phyloP scores from a whole-genome alignment of 2,329 filamentous ascomycete genomes.

The Hypomyces perniciosus region DNA sequence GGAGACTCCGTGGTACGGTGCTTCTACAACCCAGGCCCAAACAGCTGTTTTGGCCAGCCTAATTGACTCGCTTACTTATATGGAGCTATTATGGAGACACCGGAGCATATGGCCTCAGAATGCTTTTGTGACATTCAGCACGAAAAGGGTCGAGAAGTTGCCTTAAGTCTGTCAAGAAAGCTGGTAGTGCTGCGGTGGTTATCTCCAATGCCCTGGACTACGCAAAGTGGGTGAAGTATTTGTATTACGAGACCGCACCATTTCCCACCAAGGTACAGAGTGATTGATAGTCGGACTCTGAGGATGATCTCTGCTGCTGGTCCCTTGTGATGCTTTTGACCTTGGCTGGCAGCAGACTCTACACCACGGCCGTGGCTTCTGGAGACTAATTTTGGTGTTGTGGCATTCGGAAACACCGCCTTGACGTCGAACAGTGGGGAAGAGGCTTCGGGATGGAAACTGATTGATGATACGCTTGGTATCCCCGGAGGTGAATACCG shows the following conservation, averaged over 20 bases:
- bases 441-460: conserved; percentile 20
- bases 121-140: conserved; percentile 34
- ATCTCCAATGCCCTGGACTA: conserved; percentile 46
- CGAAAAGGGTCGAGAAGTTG: conserved; percentile 18
- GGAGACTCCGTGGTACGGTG: conserved; percentile 49
- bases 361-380: conserved; percentile 27
- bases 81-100: conserved; percentile 24
- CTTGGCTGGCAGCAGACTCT: conserved; percentile 25
- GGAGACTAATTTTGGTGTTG: conserved; percentile 25
- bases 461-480: conserved; percentile 26
- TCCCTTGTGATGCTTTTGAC: conserved; percentile 13
- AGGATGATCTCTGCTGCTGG: conserved; percentile 21
- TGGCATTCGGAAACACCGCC: conserved; percentile 36
- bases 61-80: conserved; percentile 39
- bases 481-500: conserved; percentile 18
- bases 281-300: conserved; percentile 27
- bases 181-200: conserved; percentile 35
- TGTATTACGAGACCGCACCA: conserved; percentile 30
- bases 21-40: conserved; percentile 52
- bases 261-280: conserved; percentile 21
- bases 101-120: conserved; percentile 32
- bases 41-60: conserved; percentile 44
- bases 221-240: conserved; percentile 43
- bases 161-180: conserved; percentile 23
- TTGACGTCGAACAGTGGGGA: conserved; percentile 29